These are phyloP conservation scores for Nothophytophthora sp. DNA, from an alignment of 352 stramenopile species.

Conservation along the genomic window DNA sequence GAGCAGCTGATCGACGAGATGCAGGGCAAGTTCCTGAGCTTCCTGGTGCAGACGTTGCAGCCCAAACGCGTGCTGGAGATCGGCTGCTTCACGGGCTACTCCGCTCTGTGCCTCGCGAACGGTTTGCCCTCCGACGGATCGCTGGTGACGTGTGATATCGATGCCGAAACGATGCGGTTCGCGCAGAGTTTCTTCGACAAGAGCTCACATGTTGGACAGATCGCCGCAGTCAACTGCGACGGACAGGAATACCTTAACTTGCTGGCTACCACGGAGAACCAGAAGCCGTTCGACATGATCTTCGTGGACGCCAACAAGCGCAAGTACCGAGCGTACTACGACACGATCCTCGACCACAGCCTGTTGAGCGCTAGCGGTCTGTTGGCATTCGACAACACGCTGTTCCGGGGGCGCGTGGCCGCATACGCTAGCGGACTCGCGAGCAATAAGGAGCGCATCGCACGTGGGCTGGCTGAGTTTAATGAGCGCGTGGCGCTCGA, in stretches of 20 bases:
- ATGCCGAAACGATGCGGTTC: slow-evolving; percentile 48
- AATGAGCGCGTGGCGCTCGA: slow-evolving; percentile 86
- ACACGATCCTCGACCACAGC: slow-evolving; percentile 66
- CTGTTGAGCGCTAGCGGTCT: slow-evolving; percentile 78
- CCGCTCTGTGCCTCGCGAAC: slow-evolving; percentile 84
- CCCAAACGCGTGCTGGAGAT: slow-evolving; percentile 89
- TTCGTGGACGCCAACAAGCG: slow-evolving; percentile 96
- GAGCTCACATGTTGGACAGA: slow-evolving; percentile 35
- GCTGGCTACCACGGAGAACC: slow-evolving; percentile 15
- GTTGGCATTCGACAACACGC: slow-evolving; percentile 93
- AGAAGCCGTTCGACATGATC: slow-evolving; percentile 89
- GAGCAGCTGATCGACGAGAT: slow-evolving; percentile 65
- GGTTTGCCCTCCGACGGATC: slow-evolving; percentile 28
- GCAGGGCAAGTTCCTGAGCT: slow-evolving; percentile 60
- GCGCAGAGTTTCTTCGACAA: slow-evolving; percentile 49
- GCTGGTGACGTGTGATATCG: slow-evolving; percentile 66
- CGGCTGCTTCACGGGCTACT: slow-evolving; percentile 95
- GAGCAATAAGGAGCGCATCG: slow-evolving; percentile 54
- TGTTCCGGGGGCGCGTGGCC: slow-evolving; percentile 92
- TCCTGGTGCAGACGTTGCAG: slow-evolving; percentile 77
- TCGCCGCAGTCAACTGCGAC: slow-evolving; percentile 40
- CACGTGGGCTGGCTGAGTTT: slow-evolving; percentile 83
- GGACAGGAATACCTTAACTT: slow-evolving; percentile 41
- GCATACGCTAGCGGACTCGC: slow-evolving; percentile 44
- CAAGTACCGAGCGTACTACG: slow-evolving; percentile 87